These are phyloP conservation scores for Teratosphaeria zuluensis DNA, from an alignment of 2,329 filamentous ascomycete genomes.

Conservation along the genomic window DNA sequence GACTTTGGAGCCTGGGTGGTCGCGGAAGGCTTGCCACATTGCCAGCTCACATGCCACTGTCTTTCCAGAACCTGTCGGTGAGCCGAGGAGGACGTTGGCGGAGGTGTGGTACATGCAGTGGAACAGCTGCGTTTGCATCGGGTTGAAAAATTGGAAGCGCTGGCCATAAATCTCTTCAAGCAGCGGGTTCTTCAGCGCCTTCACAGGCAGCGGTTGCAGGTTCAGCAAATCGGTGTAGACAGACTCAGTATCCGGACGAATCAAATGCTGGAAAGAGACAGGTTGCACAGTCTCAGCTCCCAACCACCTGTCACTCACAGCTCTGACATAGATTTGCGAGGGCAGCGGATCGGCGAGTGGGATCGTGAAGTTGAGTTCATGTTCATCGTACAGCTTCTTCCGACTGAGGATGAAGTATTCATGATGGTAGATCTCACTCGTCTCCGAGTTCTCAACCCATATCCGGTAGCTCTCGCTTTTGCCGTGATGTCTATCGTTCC, in stretches of 20 bases:
- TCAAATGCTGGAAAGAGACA: constrained; percentile 95
- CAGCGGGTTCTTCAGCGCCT: constrained; percentile 74
- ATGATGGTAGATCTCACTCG: constrained; percentile 93
- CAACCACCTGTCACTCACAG: constrained; percentile 91
- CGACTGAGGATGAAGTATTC: constrained; percentile 91
- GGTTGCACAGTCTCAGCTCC: constrained; percentile 92
- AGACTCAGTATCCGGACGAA: constrained; percentile 92
- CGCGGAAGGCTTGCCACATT: constrained; percentile 99
- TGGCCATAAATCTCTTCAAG: constrained; percentile 82
- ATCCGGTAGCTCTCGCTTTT: constrained; percentile 96
- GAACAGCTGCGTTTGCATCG: constrained; percentile 98
- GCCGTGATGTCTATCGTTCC: constrained; percentile 91
- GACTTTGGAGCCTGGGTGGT: constrained; percentile 89
- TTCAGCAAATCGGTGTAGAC: constrained; percentile 92
- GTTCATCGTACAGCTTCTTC: constrained; percentile 86
- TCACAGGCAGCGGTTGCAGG: constrained; percentile 78
- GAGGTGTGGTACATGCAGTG: constrained; percentile 89
- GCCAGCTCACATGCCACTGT: constrained; percentile 91
- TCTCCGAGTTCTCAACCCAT: constrained; percentile 98
- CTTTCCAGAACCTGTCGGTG: constrained; percentile 94
- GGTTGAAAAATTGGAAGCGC: constrained; percentile 94
- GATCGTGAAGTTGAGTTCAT: constrained; percentile 96
- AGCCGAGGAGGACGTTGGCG: constrained; percentile 86
- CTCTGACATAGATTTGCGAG: constrained; percentile 89
- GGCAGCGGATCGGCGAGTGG: constrained; percentile 87